Percentiles rank a stretch among this genome's conserved stretches.
These are phyloP conservation scores for Moesziomyces antarcticus DNA, from an alignment of 1,284 basidiomycete genomes.

Conservation along the genomic window DNA sequence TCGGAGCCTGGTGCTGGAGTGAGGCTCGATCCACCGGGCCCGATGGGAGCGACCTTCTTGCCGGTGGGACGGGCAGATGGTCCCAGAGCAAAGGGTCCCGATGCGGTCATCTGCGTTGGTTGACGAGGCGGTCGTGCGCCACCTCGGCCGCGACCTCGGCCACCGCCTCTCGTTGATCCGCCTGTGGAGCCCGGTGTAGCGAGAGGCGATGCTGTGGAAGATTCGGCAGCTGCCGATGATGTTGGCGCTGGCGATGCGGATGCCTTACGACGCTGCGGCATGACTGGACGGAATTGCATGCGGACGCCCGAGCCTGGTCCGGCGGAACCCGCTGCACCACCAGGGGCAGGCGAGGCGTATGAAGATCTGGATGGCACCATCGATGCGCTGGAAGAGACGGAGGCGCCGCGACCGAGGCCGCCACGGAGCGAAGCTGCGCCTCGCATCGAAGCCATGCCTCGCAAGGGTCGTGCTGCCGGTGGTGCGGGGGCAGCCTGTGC, in stretches of 20 bases:
- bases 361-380: conserved; percentile 44
- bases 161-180: conserved; percentile 24
- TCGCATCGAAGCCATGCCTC: conserved; percentile 36
- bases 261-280: conserved; percentile 58
- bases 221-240: conserved; percentile 11
- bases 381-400: conserved; percentile 21
- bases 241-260: conserved; percentile 41
- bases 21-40: conserved; percentile 34
- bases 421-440: conserved; percentile 35
- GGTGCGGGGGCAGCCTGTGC: conserved; percentile 5
- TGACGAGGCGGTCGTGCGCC: conserved; percentile 40
- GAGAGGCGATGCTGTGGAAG: conserved; percentile 19
- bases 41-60: conserved; percentile 30
- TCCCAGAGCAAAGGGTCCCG: conserved; percentile 87
- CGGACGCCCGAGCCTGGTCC: conserved; percentile 26
- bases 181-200: conserved; percentile 17
- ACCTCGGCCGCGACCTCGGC: conserved; percentile 49
- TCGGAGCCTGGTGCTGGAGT: conserved; percentile 16
- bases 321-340: conserved; percentile 12
- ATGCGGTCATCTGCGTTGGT: conserved; percentile 81
- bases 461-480: conserved; percentile 14
- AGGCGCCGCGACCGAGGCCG: conserved; percentile 12
- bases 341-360: conserved; percentile 39
- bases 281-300: conserved; percentile 60
- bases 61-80: conserved; percentile 74